phyloP scores from a whole-genome alignment of 192 early-diverging fungal species.

The Rhizoclosmatium globosum region DNA sequence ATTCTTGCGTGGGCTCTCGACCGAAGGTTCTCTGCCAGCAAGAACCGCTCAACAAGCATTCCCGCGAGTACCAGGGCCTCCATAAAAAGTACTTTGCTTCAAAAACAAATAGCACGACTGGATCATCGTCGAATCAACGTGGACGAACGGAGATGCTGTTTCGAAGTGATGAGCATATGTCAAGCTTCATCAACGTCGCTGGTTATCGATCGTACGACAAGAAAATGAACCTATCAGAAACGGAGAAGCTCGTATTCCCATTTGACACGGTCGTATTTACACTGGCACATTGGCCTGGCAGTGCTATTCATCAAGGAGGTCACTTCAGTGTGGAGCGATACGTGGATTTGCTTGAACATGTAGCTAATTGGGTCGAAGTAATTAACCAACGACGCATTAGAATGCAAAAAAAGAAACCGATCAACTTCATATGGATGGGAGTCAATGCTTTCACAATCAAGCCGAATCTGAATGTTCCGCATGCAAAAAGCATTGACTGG shows the following conservation, averaged over 20 bases:
- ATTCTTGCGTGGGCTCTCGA: neutral
- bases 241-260: too few species aligned
- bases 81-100: neutral
- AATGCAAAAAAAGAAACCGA: neutral
- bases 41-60: neutral
- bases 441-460: neutral
- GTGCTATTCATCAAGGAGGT: neutral
- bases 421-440: slow-evolving; percentile 7
- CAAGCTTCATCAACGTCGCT: too few species aligned
- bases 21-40: neutral
- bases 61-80: neutral
- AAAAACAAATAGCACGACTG: too few species aligned
- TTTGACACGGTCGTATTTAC: too few species aligned
- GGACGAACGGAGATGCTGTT: too few species aligned
- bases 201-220: too few species aligned
- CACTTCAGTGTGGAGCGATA: slow-evolving; percentile 22
- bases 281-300: slow-evolving; percentile 26
- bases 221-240: too few species aligned
- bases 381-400: neutral
- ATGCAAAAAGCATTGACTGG: neutral
- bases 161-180: too few species aligned
- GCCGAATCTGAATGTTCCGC: neutral
- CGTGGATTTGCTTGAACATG: slow-evolving; percentile 1
- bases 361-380: neutral
- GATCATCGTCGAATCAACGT: too few species aligned